Evolutionary conservation across 768 basidiomycete genomes (phyloP), one percentile per base, ranked within the genome.

Genomic region (Hericium coralloides): DNA sequence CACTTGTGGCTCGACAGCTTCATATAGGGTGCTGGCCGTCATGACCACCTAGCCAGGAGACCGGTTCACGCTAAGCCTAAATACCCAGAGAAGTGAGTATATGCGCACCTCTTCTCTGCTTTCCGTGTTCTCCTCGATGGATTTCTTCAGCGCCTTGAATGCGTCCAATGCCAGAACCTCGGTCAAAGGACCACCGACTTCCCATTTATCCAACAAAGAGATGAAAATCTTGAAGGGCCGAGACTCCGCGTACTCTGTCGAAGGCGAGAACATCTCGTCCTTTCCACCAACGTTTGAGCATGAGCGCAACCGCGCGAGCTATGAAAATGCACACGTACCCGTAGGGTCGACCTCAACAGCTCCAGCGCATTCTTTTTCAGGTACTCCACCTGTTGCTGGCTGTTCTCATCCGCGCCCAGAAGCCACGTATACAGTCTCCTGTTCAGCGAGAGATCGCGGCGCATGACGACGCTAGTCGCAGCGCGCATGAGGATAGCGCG

Each of bases 201-300:
- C 97, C 90, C 92, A 98, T 69, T 97, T 97, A 70, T 99, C 97
- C 62, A 98, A 74, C 17, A 98, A 70, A 1, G 93, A 95, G 22
- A 98, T 86, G 69, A 97, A 95, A 37, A 98, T 89, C 71, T 95
- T 95, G 80, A 94, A 98, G 0, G 97, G 92, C 23, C 91, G 75
- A 3, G 89, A 87, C 59, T 86, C 84, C 0, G 87, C 75, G 61
- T 92, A 92, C 57, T 85, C 83, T 52, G 79, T 77, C 2, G 83
- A 84, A 2, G 85, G 85, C 12, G 76, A 71, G 58, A 81, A 75
- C 89, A 94, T 92, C 60, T 94, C 91, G 48, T 78, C 76, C 87
- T 92, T 9, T 41, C 10, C 15, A 2, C 2, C 17, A 45, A 14
- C 18, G 17, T 45, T n/a, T 45, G 43, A 45, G 43, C 10, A 17